A percentile compares a stretch with the other conserved stretches of the same genome.
These are phyloP conservation scores for Saitozyma sp. DNA, from an alignment of 768 basidiomycete species.

Conservation along the genomic window DNA sequence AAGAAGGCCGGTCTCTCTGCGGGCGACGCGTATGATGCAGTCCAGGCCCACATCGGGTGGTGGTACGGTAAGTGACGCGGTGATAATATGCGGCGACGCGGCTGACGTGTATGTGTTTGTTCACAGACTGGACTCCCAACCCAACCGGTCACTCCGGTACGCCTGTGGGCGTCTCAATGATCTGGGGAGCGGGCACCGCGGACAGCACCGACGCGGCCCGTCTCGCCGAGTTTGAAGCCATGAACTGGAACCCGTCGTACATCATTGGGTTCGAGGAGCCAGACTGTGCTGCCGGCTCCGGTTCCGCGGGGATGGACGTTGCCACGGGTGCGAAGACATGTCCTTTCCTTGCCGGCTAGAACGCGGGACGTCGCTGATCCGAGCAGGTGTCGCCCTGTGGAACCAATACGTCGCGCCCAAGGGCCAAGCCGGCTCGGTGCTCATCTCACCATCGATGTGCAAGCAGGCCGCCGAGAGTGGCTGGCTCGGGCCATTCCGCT, in stretches of 20 bases:
- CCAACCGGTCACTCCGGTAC: conserved; percentile 9
- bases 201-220: conserved; percentile 39
- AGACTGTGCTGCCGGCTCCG: conserved; percentile 40
- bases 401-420: conserved; percentile 41
- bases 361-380: neutral
- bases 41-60: conserved; percentile 44
- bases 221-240: conserved; percentile 36
- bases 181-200: conserved; percentile 43
- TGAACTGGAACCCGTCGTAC: conserved; percentile 40
- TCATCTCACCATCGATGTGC: conserved; percentile 50
- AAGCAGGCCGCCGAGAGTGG: conserved; percentile 46
- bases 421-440: conserved; percentile 28
- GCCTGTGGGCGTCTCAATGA: conserved; percentile 38
- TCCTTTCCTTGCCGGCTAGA: neutral
- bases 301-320: conserved; percentile 10
- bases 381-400: conserved; percentile 41
- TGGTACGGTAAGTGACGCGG: conserved; percentile 42
- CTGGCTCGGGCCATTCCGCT: conserved; percentile 45
- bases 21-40: conserved; percentile 26
- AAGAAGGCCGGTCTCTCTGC: conserved; percentile 50
- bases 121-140: conserved; percentile 25
- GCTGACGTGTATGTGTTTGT: neutral
- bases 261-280: conserved; percentile 52
- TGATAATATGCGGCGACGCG: neutral
- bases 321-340: conserved; percentile 12